Base-by-base conservation (phyloP, 805 yeast species). In the Yamadazyma phyllophila region DNA sequence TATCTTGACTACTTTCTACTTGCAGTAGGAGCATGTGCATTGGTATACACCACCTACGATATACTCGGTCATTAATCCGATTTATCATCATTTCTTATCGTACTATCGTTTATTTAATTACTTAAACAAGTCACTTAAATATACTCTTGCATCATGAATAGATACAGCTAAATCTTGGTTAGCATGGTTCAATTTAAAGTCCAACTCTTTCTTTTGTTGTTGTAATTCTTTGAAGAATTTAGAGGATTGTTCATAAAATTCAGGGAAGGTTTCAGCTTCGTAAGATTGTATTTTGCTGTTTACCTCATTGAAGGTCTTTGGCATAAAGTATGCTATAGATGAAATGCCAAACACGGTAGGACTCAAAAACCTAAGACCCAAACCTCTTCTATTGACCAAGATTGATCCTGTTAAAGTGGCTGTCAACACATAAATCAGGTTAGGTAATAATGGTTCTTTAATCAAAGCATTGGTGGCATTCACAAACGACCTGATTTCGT, bases 1-100 rank as follows among this genome's bases (percentile, higher is more conserved):
- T 26, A 55, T 0, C 52, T 78, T 8, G 87, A 86, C 57, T 63
- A 72, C 29, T 36, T 68, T 2, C 62, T 86, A 52, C 72, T 81
- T 2, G 27, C 70, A 0, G 61, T 84, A 48, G 95, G 95, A 2
- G 75, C 71, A 1, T 53, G 73, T 11, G 81, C 87, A 4, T 77
- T 85, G 82, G 55, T 74, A 1, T 87, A 85, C 60, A 86, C 91
- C 0, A 80, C 90, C 0, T 79, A 73, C 46, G 84, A 82, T 54
- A 74, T 83, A 39, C 50, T 81, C 32, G 33, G 35, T 11, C 24
- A 31, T 35, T 50, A 27, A 43, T 16, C n/a, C 7, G 17, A 5
- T 11, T 20, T 20, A 20, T 20, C 24, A 20, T 20, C 24, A 20
- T 20, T 20, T 20, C 24, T 20, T 20, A 10, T 44, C 29, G 24